Evolutionary conservation across 1,284 basidiomycete genomes (phyloP).

Genomic region (Erythrobasidium hasegawianum): DNA sequence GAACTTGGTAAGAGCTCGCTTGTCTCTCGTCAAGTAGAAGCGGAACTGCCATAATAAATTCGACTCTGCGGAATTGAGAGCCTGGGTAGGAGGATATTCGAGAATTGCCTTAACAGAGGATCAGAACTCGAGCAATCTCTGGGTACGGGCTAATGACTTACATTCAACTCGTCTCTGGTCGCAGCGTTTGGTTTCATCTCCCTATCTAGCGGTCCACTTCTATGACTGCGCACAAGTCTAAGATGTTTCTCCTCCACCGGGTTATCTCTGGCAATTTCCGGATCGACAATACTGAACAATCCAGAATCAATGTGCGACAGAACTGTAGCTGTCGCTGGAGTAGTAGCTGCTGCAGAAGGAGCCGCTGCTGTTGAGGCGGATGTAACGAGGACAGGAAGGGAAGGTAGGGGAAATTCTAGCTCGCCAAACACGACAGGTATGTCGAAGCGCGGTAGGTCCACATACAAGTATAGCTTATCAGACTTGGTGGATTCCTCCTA

Average conservation of each 20-base stretch:
- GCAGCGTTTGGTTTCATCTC: constrained; percentile 90
- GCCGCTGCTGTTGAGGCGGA: constrained; percentile 48
- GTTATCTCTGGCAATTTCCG: constrained; percentile 83
- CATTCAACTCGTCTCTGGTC: constrained; percentile 86
- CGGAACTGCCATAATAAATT: constrained; percentile 98
- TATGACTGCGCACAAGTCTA: constrained; percentile 85
- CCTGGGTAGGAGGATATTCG: constrained; percentile 82
- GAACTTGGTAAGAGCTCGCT: constrained; percentile 83
- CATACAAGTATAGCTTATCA: constrained; percentile 83
- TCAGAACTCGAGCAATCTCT: constrained; percentile 6
- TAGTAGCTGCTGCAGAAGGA: constrained; percentile 37
- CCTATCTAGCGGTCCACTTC: constrained; percentile 88
- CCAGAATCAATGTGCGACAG: constrained; percentile 37
- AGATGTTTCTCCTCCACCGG: constrained; percentile 97
- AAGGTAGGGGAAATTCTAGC: constrained; percentile 50
- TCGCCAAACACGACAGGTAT: constrained; percentile 97
- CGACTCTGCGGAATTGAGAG: constrained; percentile 84
- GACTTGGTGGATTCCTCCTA: constrained; percentile 83
- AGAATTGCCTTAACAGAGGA: constrained; percentile 96
- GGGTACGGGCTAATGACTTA: too few species aligned
- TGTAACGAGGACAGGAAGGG: constrained; percentile 44
- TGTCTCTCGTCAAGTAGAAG: constrained; percentile 88
- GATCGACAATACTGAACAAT: constrained; percentile 85
- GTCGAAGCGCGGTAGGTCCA: constrained; percentile 95
- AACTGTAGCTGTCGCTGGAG: constrained; percentile 46